Base-by-base conservation (phyloP, 768 basidiomycete genomes). In the Amyloporia xantha region DNA sequence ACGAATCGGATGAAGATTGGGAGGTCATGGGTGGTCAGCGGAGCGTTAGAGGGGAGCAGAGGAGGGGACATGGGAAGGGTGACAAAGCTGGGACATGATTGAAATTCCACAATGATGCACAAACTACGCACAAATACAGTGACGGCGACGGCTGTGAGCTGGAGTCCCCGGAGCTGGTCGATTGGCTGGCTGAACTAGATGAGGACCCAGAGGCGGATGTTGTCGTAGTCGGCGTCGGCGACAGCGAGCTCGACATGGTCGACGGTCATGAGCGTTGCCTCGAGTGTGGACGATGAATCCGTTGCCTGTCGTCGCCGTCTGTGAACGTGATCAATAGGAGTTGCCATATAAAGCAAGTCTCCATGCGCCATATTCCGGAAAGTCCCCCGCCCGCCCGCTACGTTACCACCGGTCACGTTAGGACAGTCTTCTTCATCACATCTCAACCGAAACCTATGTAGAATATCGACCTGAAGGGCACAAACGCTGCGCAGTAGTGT, bases 111-210 rank as follows among this genome's bases (percentile, higher is more conserved):
- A 6, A 25, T 43, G 42, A 42, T 28, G 20, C 12, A 17, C n/a
- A 10, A 27, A 19, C 10, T 17, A 56, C 56, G 37, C 39, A 57
- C 56, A 57, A 45, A 41, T 57, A 57, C 5, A 57, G 46, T 13
- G 55, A 56, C 30, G 30, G 15, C 36, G 55, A 56, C 21, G 56
- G 53, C 6, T 50, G 24, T 12, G n/a, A 17, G 17, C 4, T 9
- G 5, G 13, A 12, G 36, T 17, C 23, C 2, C 23, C 25, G 27
- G 44, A 12, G 23, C 23, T 35, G 10, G 30, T 10, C 2, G 17
- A n/a, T 2, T 46, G 42, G 47, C 26, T 36, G 2, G 30, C 9
- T 15, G 53, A 11, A 26, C 42, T 48, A 11, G 45, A 23, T 20
- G 52, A 25, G 17, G 53, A 49, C 26, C 7, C 30, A 7, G 30